Evolutionary conservation across 192 early-diverging fungal species (phyloP), one percentile per base, ranked within the genome.

Genomic region (Bifiguratus adelaidae): DNA sequence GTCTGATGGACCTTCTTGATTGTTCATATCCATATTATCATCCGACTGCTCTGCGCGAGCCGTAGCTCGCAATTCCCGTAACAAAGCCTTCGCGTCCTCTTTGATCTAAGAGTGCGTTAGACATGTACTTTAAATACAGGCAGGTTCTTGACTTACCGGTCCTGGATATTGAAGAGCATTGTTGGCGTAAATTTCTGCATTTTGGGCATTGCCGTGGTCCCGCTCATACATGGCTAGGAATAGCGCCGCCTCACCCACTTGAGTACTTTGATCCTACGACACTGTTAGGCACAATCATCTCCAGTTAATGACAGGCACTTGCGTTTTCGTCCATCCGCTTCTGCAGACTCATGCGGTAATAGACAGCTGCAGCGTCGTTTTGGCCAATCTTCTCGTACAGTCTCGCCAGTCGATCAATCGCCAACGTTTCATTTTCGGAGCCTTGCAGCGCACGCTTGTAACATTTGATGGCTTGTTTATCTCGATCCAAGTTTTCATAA

Each of bases 381-480:
- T 82, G 60, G 5, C 70, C 76, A 30, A 68, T 52, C 26, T 70
- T 73, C 22, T 65, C 76, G 49, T 80, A 81, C 23, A 84, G 60
- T 15, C 59, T 55, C 2, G 78, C 82, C 30, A 91, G 42, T 26
- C 76, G 58, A 22, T 58, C 18, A 77, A 52, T 1, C 78, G 77
- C 30, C 66, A 28, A 43, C 12, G 61, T 65, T 46, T 77, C 76
- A 24, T 63, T 68, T 25, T 91, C 84, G 3, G 75, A 67, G 28
- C 75, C 81, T 4, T 65, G 38, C 11, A 92, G 58, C 12, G 87
- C 85, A 4, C 83, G 71, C 13, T 82, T 76, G 44, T 83, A 87
- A 65, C 85, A 88, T 28, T 74, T 73, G 25, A 88, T 73, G 2
- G 90, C 86, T 24, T 81, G 71, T 1, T 43, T 25, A 16, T 68